Evolutionary conservation across 2,329 filamentous ascomycete genomes (phyloP).

Genomic region (Esteya vermicola): DNA sequence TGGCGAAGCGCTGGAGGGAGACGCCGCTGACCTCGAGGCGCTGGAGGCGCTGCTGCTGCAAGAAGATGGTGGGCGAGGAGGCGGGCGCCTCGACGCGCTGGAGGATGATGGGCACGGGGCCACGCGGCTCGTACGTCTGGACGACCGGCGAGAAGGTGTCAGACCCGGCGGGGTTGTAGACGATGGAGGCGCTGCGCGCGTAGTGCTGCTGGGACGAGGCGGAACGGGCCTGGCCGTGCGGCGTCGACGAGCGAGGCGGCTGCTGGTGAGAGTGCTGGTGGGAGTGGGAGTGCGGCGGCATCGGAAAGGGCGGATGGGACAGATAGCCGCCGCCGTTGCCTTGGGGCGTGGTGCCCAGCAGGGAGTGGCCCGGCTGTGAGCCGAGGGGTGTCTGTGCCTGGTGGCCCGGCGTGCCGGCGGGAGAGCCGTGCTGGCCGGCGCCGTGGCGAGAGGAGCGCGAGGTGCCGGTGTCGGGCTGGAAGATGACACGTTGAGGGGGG

Average conservation of each 20-base stretch:
- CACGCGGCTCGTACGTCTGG: conserved; percentile 56
- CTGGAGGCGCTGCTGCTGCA: conserved; percentile 35
- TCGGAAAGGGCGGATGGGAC: conserved; percentile 12
- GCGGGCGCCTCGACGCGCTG: conserved; percentile 62
- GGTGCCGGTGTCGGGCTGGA: conserved; percentile 63
- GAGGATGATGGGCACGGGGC: conserved; percentile 43
- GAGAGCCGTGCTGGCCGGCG: conserved; percentile 26
- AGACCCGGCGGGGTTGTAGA: conserved; percentile 37
- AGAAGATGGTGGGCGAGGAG: conserved; percentile 58
- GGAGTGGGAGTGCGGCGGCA: neutral
- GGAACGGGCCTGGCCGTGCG: too few species aligned
- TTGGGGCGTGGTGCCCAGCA: conserved; percentile 9
- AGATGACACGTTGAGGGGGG: conserved; percentile 72
- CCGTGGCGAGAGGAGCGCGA: conserved; percentile 48
- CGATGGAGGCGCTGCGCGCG: conserved; percentile 27
- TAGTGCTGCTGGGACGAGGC: too few species aligned
- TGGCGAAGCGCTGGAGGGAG: conserved; percentile 37
- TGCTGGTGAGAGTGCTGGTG: too few species aligned
- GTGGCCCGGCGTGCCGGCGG: conserved; percentile 13
- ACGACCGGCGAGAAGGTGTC: conserved; percentile 47
- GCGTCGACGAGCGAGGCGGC: too few species aligned
- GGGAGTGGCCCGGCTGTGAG: conserved; percentile 3
- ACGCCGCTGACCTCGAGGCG: conserved; percentile 24
- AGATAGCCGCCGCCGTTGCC: too few species aligned
- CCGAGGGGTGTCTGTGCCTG: too few species aligned